phyloP scores from a whole-genome alignment of 768 basidiomycete species.

The Neoboletus magnificus region DNA sequence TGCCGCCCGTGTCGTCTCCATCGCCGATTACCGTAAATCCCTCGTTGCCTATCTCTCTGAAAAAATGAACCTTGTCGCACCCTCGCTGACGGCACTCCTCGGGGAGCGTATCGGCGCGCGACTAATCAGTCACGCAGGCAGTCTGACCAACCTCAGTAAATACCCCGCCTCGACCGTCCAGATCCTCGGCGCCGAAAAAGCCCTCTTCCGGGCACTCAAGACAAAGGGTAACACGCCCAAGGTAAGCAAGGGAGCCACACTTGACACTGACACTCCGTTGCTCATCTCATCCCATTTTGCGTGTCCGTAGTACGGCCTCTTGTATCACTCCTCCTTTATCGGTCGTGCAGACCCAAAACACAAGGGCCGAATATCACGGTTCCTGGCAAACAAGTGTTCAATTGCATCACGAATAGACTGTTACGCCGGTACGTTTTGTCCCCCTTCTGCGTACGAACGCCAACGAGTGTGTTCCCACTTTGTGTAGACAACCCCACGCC shows the following conservation, averaged over 20 bases:
- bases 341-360: conserved; percentile 90
- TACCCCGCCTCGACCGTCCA: conserved; percentile 98
- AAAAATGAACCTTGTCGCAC: conserved; percentile 98
- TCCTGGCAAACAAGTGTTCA: conserved; percentile 97
- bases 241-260: conserved; percentile 36
- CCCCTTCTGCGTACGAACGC: background rate
- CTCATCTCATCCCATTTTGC: background rate
- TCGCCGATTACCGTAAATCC: conserved; percentile 91
- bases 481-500: conserved; percentile 74
- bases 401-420: conserved; percentile 97
- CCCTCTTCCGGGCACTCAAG: conserved; percentile 94
- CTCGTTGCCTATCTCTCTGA: conserved; percentile 84
- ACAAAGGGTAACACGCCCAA: conserved; percentile 99
- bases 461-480: background rate
- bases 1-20: conserved; percentile 83
- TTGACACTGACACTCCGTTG: background rate
- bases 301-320: conserved; percentile 80
- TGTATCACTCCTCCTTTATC: conserved; percentile 97
- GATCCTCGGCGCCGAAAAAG: conserved; percentile 97
- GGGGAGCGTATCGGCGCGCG: conserved; percentile 92
- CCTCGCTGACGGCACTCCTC: conserved; percentile 84
- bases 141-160: conserved; percentile 94
- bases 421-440: conserved; percentile 60
- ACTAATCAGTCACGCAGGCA: conserved; percentile 93
- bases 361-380: conserved; percentile 98